Conservation (phyloP, 169 alveolate species). For the Eimeria acervulina region DNA sequence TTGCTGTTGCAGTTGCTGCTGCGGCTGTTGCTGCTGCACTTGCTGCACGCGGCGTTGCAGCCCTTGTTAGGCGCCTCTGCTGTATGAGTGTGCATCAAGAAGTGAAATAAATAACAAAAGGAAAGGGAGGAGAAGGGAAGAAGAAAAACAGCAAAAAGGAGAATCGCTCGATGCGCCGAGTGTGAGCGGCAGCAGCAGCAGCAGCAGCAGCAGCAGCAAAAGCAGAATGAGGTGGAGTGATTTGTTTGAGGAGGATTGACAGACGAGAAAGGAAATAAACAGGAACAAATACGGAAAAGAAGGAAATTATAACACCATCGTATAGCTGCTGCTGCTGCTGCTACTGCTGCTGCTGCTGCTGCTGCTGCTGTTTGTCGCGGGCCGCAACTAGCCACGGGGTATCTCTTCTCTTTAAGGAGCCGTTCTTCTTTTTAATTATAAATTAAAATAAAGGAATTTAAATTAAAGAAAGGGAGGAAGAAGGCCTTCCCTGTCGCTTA, state of each 20-base stretch:
- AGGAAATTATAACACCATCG: not conserved
- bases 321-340: no score
- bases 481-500: no score
- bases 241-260: not conserved
- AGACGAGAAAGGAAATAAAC: not conserved
- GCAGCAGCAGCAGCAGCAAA: not conserved
- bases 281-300: not conserved
- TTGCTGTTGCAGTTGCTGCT: not conserved
- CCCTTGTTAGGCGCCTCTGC: not conserved
- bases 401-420: not conserved
- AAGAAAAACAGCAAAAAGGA: not conserved
- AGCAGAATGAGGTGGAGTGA: not conserved
- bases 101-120: no score
- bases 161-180: not conserved
- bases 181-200: not conserved
- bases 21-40: not conserved
- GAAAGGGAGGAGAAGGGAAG: not conserved
- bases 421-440: not conserved
- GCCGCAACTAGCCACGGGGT: not conserved
- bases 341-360: not conserved
- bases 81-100: not conserved
- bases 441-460: not conserved
- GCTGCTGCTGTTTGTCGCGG: slow-evolving; percentile 6
- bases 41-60: not conserved
- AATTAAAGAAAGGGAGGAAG: not conserved